Percentiles rank a stretch among this genome's conserved stretches.
phyloP scores from a whole-genome alignment of 345 rosid genomes.

The Camelina neglecta region DNA sequence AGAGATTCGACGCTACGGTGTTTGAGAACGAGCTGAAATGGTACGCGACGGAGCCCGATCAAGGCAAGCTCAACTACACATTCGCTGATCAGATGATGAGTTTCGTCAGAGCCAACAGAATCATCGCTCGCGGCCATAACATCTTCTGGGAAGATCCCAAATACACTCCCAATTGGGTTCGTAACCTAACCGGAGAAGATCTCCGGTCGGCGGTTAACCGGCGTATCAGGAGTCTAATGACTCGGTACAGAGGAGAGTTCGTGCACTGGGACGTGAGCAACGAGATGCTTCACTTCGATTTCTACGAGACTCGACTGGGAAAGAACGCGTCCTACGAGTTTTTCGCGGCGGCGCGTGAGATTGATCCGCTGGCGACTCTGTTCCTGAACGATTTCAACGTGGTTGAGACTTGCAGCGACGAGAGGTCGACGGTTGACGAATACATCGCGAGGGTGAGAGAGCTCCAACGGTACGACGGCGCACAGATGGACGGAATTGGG shows the following conservation, averaged over 20 bases:
- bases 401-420: conserved; percentile 77
- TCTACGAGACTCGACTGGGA: conserved; percentile 71
- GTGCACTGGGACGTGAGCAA: conserved; percentile 89
- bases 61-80: conserved; percentile 70
- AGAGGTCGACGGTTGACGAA: conserved; percentile 67
- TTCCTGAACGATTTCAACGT: conserved; percentile 87
- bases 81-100: conserved; percentile 65
- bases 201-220: conserved; percentile 62
- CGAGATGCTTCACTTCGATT: conserved; percentile 88
- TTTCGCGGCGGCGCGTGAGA: conserved; percentile 58
- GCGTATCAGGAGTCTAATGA: conserved; percentile 75
- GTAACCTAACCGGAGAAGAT: conserved; percentile 46
- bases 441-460: conserved; percentile 63
- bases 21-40: conserved; percentile 92
- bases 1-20: conserved; percentile 85
- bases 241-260: conserved; percentile 74
- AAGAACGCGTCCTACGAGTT: conserved; percentile 65
- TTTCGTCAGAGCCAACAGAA: conserved; percentile 60
- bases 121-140: conserved; percentile 81
- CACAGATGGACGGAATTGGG: conserved; percentile 71
- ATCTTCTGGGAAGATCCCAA: conserved; percentile 92
- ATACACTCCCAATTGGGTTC: conserved; percentile 74
- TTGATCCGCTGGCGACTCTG: conserved; percentile 72
- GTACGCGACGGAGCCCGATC: conserved; percentile 81
- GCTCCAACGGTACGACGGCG: conserved; percentile 45